Conservation (phyloP, 164 flowering plant genomes). For the Platanus orientalis region DNA sequence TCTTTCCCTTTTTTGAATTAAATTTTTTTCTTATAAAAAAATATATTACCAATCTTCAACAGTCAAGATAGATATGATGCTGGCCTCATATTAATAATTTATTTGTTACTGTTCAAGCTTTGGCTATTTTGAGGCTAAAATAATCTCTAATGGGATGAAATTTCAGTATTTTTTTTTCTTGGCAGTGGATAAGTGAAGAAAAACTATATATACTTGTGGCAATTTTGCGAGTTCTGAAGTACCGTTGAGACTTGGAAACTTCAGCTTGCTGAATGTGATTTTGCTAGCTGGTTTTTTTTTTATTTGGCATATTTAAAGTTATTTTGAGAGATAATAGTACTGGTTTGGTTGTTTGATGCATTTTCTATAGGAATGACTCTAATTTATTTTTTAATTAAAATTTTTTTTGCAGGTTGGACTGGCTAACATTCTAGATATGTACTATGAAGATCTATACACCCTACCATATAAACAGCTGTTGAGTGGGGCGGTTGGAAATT, state of each 20-base stretch:
- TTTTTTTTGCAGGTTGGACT: constrained; percentile 80
- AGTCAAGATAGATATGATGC: no score
- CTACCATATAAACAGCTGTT: constrained; percentile 57
- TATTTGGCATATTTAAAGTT: no score
- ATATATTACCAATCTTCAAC: no score
- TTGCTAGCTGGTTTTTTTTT: not conserved
- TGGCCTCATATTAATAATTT: no score
- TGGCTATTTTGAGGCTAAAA: no score
- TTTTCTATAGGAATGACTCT: constrained; percentile 8
- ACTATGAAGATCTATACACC: constrained; percentile 71
- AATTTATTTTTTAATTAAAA: constrained; percentile 6
- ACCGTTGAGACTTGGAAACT: not conserved
- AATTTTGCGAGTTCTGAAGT: not conserved
- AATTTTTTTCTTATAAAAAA: no score
- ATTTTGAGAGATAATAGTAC: not conserved
- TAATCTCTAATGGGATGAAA: no score
- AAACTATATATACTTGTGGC: not conserved
- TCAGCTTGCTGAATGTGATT: not conserved
- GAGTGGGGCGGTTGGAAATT: constrained; percentile 29
- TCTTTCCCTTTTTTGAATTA: no score
- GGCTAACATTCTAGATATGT: constrained; percentile 76
- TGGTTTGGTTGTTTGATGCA: not conserved
- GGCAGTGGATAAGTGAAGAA: no score
- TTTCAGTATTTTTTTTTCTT: no score
- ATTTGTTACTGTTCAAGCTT: no score